Conservation (phyloP, 345 rosid species). For the Aethionema arabicum region DNA sequence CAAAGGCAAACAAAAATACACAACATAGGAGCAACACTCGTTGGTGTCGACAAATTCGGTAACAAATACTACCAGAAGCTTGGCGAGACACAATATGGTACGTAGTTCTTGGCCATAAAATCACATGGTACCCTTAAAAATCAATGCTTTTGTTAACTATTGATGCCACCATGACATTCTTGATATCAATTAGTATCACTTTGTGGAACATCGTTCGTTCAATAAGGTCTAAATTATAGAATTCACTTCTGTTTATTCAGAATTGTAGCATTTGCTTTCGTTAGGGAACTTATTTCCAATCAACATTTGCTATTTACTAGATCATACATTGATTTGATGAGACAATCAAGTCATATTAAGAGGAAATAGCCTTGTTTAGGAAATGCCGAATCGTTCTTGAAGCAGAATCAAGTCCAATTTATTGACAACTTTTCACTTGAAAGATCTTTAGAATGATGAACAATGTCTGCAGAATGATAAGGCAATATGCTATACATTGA, state of each 20-base stretch:
- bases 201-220: neutral
- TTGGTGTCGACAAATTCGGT: slow-evolving; percentile 88
- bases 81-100: slow-evolving; percentile 68
- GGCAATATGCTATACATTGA: slow-evolving; percentile 11
- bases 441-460: slow-evolving; percentile 2
- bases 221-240: neutral
- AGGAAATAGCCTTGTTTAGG: slow-evolving; percentile 10
- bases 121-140: neutral
- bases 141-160: neutral
- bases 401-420: neutral
- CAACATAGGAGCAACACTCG: slow-evolving; percentile 75
- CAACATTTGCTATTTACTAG: neutral
- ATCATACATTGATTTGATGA: neutral
- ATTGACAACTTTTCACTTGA: neutral
- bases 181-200: slow-evolving; percentile 2
- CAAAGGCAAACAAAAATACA: slow-evolving; percentile 93
- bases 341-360: neutral
- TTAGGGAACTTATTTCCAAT: neutral
- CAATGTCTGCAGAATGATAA: slow-evolving; percentile 5
- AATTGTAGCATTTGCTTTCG: slow-evolving; percentile 5
- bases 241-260: neutral
- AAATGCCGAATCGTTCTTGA: slow-evolving; percentile 2
- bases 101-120: slow-evolving; percentile 25
- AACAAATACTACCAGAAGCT: slow-evolving; percentile 89
- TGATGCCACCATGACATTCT: slow-evolving; percentile 3